phyloP scores from a whole-genome alignment of 2,329 filamentous ascomycete species.

The Nigrospora osmanthi region DNA sequence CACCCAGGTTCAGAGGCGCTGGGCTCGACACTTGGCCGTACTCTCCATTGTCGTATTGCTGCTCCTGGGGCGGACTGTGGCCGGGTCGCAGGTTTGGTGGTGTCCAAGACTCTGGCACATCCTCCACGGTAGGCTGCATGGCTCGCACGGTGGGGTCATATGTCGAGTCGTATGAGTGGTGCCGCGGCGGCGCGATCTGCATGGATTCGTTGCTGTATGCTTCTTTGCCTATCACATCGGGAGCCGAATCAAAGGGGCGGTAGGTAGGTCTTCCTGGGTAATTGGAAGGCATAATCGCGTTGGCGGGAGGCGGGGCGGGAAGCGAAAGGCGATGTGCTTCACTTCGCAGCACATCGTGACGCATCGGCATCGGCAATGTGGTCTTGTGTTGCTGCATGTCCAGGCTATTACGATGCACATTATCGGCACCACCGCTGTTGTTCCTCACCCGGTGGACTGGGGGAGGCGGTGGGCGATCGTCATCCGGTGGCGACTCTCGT shows the following conservation, averaged over 20 bases:
- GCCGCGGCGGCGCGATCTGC: slow-evolving; percentile 30
- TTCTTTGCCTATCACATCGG: slow-evolving; percentile 23
- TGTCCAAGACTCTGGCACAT: slow-evolving; percentile 47
- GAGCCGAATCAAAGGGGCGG: slow-evolving; percentile 40
- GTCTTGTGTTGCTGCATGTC: slow-evolving; percentile 34
- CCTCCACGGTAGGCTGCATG: slow-evolving; percentile 57
- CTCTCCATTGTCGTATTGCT: slow-evolving; percentile 28
- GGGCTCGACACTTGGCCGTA: slow-evolving; percentile 32
- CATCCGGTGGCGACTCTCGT: slow-evolving; percentile 28
- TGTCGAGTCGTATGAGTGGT: slow-evolving; percentile 42
- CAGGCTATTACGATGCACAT: slow-evolving; percentile 28
- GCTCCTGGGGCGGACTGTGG: slow-evolving; percentile 12
- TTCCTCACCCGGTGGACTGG: slow-evolving; percentile 45
- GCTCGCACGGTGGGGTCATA: slow-evolving; percentile 39
- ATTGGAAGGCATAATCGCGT: slow-evolving; percentile 8
- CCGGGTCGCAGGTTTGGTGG: slow-evolving; percentile 17
- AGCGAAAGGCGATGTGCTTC: slow-evolving; percentile 48
- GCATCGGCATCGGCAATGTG: slow-evolving; percentile 43
- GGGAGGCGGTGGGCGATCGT: slow-evolving; percentile 43
- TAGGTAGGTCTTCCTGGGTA: slow-evolving; percentile 49
- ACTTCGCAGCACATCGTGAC: slow-evolving; percentile 48
- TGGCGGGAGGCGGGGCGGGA: slow-evolving; percentile 18
- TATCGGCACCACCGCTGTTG: slow-evolving; percentile 30
- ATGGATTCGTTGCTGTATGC: slow-evolving; percentile 23
- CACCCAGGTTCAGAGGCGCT: slow-evolving; percentile 35